phyloP scores from a whole-genome alignment of 2,329 filamentous ascomycete genomes.

The Pezicula rhizophila region DNA sequence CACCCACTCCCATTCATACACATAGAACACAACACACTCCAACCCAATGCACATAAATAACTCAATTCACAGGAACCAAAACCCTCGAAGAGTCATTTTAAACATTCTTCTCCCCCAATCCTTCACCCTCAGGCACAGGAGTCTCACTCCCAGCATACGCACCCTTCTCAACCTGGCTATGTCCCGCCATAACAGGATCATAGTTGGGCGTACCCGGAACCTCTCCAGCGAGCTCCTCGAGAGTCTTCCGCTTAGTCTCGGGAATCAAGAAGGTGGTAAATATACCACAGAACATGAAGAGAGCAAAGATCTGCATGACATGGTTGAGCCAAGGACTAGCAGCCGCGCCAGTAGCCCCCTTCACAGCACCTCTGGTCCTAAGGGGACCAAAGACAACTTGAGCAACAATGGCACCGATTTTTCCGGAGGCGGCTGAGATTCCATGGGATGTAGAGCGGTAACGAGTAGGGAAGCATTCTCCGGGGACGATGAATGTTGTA shows the following conservation, averaged over 20 bases:
- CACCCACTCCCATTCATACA: no score
- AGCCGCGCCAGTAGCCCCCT: neutral
- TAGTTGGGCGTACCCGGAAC: neutral
- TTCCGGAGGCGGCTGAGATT: slow-evolving; percentile 26
- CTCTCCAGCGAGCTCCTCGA: slow-evolving; percentile 67
- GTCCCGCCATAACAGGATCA: neutral
- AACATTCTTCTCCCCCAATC: no score
- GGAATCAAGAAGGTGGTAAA: slow-evolving; percentile 66
- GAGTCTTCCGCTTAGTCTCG: slow-evolving; percentile 68
- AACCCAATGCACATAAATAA: no score
- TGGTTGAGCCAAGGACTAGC: slow-evolving; percentile 57
- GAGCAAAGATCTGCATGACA: slow-evolving; percentile 70
- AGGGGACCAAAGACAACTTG: slow-evolving; percentile 50
- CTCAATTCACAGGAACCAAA: no score
- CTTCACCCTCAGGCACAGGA: no score
- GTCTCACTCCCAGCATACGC: neutral
- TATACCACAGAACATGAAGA: slow-evolving; percentile 73
- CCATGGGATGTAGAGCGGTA: slow-evolving; percentile 25
- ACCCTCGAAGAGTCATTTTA: no score
- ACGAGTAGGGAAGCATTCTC: slow-evolving; percentile 27
- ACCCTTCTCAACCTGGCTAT: neutral
- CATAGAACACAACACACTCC: no score
- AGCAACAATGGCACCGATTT: slow-evolving; percentile 25
- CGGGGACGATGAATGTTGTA: slow-evolving; percentile 28
- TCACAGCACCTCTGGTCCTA: slow-evolving; percentile 31